These are phyloP conservation scores for Pestalotiopsis fici DNA, from an alignment of 2,329 filamentous ascomycete genomes.

Conservation along the genomic window DNA sequence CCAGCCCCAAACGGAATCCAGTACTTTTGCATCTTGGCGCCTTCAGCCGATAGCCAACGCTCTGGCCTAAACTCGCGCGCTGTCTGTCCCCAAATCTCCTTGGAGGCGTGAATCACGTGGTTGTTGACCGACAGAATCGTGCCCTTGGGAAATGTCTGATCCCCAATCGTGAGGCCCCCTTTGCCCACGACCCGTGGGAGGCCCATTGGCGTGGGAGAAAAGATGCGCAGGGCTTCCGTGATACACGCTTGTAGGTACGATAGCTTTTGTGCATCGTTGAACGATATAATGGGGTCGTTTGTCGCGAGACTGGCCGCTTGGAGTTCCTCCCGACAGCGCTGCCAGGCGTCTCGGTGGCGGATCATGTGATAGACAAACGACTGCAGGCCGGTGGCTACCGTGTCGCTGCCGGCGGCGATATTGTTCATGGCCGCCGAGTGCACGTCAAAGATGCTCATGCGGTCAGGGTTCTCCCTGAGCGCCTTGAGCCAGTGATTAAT, in stretches of 20 bases:
- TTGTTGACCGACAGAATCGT: slow-evolving; percentile 8
- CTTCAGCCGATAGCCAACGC: background rate
- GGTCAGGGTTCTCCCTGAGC: slow-evolving; percentile 2
- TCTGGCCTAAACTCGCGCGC: slow-evolving; percentile 7
- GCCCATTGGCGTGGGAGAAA: slow-evolving; percentile 3
- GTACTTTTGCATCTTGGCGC: background rate
- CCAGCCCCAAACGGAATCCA: slow-evolving; percentile 14
- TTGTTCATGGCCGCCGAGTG: background rate
- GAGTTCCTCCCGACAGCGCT: slow-evolving; percentile 1
- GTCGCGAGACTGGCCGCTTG: background rate
- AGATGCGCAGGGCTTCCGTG: background rate
- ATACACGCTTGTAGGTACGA: slow-evolving; percentile 5
- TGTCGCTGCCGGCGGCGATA: background rate
- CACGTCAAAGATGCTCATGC: slow-evolving; percentile 5
- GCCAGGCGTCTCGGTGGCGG: slow-evolving; percentile 5
- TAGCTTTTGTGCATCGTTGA: background rate
- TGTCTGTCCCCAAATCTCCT: slow-evolving; percentile 7
- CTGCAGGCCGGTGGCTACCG: slow-evolving; percentile 4
- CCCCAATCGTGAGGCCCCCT: background rate
- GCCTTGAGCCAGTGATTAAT: slow-evolving; percentile 9
- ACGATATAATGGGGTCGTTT: background rate
- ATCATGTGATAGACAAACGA: slow-evolving; percentile 6
- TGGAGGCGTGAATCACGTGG: slow-evolving; percentile 8
- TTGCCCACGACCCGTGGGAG: slow-evolving; percentile 3
- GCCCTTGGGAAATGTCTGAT: slow-evolving; percentile 1